Evolutionary conservation across 306 rosid genomes (phyloP).

Genomic region (Citrullus amarus): DNA sequence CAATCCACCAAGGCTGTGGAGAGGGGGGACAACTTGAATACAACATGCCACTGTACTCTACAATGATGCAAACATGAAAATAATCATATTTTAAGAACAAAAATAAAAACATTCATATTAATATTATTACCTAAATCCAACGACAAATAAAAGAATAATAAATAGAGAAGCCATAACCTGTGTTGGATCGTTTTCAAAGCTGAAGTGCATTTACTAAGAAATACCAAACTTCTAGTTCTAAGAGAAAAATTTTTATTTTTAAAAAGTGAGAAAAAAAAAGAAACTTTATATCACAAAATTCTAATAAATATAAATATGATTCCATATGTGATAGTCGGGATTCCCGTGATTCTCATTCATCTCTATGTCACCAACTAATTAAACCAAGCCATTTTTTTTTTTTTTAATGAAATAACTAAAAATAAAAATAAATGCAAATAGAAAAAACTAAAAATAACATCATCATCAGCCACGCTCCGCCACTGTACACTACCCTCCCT

Average conservation of each 20-base stretch:
- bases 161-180: neutral
- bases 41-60: neutral
- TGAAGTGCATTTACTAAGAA: slow-evolving; percentile 1
- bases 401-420: neutral
- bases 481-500: slow-evolving; percentile 33
- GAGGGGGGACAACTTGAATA: neutral
- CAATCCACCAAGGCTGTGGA: neutral
- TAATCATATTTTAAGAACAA: neutral
- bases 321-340: slow-evolving; percentile 19
- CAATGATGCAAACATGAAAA: neutral
- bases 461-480: slow-evolving; percentile 15
- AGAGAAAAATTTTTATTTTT: neutral
- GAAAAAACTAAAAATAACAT: neutral
- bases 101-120: neutral
- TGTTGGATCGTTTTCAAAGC: neutral
- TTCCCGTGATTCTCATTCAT: slow-evolving; percentile 61
- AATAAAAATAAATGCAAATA: neutral
- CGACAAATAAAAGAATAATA: neutral
- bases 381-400: slow-evolving; percentile 2
- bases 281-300: neutral
- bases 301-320: neutral
- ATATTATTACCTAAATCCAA: neutral
- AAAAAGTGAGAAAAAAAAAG: neutral
- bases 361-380: slow-evolving; percentile 23
- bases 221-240: neutral